Evolutionary conservation across 176 grass and related monocot species (phyloP).

Genomic region (Coix lacrymajobi): DNA sequence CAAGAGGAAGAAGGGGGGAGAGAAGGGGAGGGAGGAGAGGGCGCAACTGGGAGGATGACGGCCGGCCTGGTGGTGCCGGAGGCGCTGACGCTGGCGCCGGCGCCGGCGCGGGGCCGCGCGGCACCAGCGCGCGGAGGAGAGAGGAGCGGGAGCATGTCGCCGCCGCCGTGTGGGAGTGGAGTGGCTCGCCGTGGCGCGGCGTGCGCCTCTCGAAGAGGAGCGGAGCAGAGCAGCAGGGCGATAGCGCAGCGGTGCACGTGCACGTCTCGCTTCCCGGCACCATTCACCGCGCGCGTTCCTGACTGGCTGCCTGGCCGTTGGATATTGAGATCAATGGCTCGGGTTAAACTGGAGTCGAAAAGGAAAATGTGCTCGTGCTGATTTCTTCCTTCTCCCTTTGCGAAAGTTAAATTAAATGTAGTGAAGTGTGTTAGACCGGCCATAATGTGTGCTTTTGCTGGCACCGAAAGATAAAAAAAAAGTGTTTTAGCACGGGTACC

Average conservation of each 20-base stretch:
- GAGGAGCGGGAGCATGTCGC: conserved; percentile 53
- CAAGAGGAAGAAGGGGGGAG: not conserved
- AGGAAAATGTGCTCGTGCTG: not conserved
- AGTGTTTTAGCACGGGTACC: no score
- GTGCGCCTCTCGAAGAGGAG: conserved; percentile 27
- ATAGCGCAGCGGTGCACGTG: not conserved
- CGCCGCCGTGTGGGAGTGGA: not conserved
- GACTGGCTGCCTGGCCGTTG: not conserved
- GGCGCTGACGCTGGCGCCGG: not conserved
- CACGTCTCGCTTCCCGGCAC: conserved; percentile 2
- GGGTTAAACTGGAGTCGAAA: not conserved
- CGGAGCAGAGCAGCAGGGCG: not conserved
- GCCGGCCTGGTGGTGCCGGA: conserved; percentile 22
- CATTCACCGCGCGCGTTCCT: not conserved
- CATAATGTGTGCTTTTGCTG: no score
- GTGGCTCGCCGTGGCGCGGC: conserved; percentile 41
- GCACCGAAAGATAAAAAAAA: no score
- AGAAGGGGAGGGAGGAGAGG: not conserved
- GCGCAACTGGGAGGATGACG: conserved; percentile 73
- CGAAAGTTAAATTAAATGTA: not conserved
- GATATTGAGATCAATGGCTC: not conserved
- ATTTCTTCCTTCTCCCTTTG: not conserved
- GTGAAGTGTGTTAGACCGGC: no score
- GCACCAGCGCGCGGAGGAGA: not conserved
- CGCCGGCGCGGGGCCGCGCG: not conserved